Evolutionary conservation across 768 basidiomycete species (phyloP).

Genomic region (Tricholoma sp.): DNA sequence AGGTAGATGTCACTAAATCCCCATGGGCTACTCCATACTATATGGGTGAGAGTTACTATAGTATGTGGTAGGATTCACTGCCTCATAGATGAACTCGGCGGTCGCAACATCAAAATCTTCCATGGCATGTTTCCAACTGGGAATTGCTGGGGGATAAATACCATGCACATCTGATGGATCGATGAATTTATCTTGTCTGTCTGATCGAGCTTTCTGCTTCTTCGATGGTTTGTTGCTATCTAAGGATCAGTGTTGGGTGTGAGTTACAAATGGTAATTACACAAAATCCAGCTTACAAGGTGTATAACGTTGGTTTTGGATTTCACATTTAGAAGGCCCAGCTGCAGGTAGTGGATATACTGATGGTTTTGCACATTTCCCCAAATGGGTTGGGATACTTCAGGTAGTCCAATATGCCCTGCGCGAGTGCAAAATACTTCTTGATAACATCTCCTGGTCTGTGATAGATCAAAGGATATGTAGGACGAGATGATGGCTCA

Average conservation of each 20-base stretch:
- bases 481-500: neutral
- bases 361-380: neutral
- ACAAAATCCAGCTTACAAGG: neutral
- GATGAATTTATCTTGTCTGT: constrained; percentile 3
- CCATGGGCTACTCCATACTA: too few species aligned
- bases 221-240: neutral
- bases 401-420: neutral
- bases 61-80: too few species aligned
- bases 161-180: neutral
- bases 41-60: too few species aligned
- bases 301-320: neutral
- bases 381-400: neutral
- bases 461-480: neutral
- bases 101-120: neutral
- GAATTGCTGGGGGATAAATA: constrained; percentile 1
- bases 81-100: neutral
- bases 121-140: neutral
- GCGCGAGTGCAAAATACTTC: neutral
- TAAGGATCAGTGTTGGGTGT: too few species aligned
- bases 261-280: neutral
- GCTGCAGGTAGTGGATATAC: neutral
- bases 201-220: neutral
- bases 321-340: neutral
- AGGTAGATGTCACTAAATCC: too few species aligned
- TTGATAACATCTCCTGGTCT: neutral